A percentile compares a stretch with the other conserved stretches of the same genome.
phyloP scores from a whole-genome alignment of 2,329 filamentous ascomycete genomes.

The Cladosporium oxysporum region DNA sequence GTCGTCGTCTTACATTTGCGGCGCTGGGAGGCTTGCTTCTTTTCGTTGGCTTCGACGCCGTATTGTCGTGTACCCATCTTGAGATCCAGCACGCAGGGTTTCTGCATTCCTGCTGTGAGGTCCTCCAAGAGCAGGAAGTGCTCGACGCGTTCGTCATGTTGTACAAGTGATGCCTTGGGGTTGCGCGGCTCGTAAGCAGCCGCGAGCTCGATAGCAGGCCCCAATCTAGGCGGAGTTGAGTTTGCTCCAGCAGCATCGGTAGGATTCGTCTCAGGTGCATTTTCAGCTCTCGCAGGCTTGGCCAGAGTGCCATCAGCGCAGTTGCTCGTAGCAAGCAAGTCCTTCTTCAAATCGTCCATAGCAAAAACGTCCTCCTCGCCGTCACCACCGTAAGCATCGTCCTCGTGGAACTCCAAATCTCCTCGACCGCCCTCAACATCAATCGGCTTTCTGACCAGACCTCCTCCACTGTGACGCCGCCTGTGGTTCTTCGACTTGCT shows the following conservation, averaged over 20 bases:
- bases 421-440: constrained; percentile 69
- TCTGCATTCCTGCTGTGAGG: constrained; percentile 92
- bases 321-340: constrained; percentile 11
- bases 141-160: constrained; percentile 68
- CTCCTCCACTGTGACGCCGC: constrained; percentile 84
- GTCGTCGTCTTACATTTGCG: constrained; percentile 92
- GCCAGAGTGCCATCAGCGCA: not conserved
- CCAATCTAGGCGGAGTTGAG: constrained; percentile 23
- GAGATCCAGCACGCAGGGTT: constrained; percentile 92
- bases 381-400: constrained; percentile 82
- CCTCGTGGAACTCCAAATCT: constrained; percentile 87
- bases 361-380: constrained; percentile 69
- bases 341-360: constrained; percentile 59
- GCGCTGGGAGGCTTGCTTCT: constrained; percentile 90
- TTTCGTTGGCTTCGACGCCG: constrained; percentile 84
- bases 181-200: constrained; percentile 38
- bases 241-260: not conserved
- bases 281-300: not conserved
- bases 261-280: not conserved
- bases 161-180: constrained; percentile 49
- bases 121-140: constrained; percentile 94
- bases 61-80: constrained; percentile 99
- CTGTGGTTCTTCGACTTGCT: constrained; percentile 37
- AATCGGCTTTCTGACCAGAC: constrained; percentile 69
- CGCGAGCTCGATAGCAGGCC: constrained; percentile 34